Percentiles rank a stretch among this genome's conserved stretches.
These are phyloP conservation scores for Paramecium biaurelia DNA, from an alignment of 73 alveolate species.

Conservation along the genomic window DNA sequence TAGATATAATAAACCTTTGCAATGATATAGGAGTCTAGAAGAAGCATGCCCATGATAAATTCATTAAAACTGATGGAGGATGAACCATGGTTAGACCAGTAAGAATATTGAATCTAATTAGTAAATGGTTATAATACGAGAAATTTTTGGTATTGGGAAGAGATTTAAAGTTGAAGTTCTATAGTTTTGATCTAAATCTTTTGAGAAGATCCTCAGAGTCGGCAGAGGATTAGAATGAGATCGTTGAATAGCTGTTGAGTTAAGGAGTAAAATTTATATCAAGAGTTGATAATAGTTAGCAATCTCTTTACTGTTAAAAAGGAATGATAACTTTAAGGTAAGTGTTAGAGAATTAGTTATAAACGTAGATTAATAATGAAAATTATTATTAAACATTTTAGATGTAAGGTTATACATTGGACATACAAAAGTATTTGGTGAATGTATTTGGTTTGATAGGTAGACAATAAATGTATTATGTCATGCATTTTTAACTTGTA, in stretches of 20 bases:
- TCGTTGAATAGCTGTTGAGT: not conserved
- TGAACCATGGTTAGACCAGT: slow-evolving; percentile 41
- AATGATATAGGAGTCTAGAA: not conserved
- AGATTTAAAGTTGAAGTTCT: not conserved
- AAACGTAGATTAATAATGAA: not conserved
- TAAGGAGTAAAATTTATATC: not conserved
- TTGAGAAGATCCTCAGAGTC: not conserved
- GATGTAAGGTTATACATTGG: not conserved
- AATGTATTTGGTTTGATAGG: not conserved
- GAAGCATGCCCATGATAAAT: not conserved
- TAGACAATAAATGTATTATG: not conserved
- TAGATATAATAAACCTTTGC: not conserved
- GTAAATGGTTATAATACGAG: slow-evolving; percentile 34
- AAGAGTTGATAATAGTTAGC: not conserved
- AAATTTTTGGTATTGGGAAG: not conserved
- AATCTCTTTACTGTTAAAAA: not conserved
- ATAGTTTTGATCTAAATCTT: not conserved
- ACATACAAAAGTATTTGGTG: not conserved
- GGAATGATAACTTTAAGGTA: not conserved
- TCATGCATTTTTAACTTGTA: not conserved
- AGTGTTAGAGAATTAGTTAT: not conserved
- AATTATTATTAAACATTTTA: not conserved
- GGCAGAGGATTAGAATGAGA: not conserved
- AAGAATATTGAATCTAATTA: not conserved
- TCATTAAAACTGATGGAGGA: not conserved